Evolutionary conservation across 345 rosid genomes (phyloP).

Genomic region (Populus davidiana): DNA sequence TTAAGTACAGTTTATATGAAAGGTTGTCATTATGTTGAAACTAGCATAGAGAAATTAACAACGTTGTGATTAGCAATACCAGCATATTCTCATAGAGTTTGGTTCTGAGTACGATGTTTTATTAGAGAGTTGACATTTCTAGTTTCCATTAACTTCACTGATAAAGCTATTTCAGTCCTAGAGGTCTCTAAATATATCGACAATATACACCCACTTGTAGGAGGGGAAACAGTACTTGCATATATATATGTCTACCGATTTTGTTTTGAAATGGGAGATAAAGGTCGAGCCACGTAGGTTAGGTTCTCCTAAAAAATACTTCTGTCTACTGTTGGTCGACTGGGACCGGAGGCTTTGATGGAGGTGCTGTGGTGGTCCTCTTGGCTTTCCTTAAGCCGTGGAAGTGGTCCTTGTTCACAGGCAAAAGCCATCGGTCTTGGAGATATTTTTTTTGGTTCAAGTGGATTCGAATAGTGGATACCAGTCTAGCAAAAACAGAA

Average conservation of each 20-base stretch:
- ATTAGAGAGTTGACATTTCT: too few species aligned
- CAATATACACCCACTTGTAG: neutral
- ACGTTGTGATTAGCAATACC: too few species aligned
- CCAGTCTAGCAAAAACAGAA: neutral
- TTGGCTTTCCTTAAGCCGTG: conserved; percentile 24
- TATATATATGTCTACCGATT: neutral
- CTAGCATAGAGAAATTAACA: too few species aligned
- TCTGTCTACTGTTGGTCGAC: neutral
- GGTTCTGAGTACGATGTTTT: too few species aligned
- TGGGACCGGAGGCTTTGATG: too few species aligned
- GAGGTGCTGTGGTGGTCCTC: conserved; percentile 19
- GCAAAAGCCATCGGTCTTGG: neutral
- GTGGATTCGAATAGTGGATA: neutral
- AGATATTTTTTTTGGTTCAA: neutral
- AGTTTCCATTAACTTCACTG: too few species aligned
- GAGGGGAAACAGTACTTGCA: neutral
- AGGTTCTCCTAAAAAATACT: neutral
- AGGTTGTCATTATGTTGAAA: too few species aligned
- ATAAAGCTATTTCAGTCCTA: too few species aligned
- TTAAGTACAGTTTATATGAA: neutral
- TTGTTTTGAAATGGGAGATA: conserved; percentile 14
- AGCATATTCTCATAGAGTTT: too few species aligned
- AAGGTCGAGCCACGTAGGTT: neutral
- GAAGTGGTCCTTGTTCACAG: conserved; percentile 29
- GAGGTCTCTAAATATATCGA: too few species aligned